Percentiles rank a stretch among this genome's conserved stretches.
These are phyloP conservation scores for Podaxis sp. DNA, from an alignment of 768 basidiomycete genomes.

Conservation along the genomic window DNA sequence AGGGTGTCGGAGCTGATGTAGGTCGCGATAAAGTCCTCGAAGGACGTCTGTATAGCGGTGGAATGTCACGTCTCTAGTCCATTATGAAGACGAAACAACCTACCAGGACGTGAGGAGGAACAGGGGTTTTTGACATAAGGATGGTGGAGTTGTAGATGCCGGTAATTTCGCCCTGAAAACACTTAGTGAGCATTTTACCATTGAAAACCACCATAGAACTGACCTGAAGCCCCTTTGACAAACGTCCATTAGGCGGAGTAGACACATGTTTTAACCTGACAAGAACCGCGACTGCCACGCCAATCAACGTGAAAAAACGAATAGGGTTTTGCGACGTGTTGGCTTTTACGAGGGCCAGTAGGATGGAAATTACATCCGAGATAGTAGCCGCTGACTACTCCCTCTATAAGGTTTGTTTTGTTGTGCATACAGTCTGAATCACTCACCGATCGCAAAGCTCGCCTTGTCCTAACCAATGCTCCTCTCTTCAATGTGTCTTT, in stretches of 20 bases:
- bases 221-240: conserved; percentile 49
- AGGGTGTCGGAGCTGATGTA: conserved; percentile 54
- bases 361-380: conserved; percentile 46
- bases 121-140: conserved; percentile 62
- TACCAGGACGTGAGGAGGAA: conserved; percentile 62
- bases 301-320: conserved; percentile 51
- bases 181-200: not conserved
- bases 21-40: conserved; percentile 59
- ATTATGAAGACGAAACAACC: conserved; percentile 18
- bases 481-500: conserved; percentile 63
- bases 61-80: not conserved
- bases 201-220: not conserved
- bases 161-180: conserved; percentile 52
- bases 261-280: conserved; percentile 61
- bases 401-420: not conserved
- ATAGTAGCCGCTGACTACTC: conserved; percentile 42
- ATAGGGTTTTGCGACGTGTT: conserved; percentile 33
- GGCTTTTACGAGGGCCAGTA: conserved; percentile 51
- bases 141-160: conserved; percentile 57
- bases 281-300: conserved; percentile 68
- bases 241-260: conserved; percentile 37
- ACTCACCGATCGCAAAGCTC: conserved; percentile 67
- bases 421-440: not conserved
- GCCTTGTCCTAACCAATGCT: conserved; percentile 56
- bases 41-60: conserved; percentile 37